phyloP scores from a whole-genome alignment of 2,329 filamentous ascomycete species.

The Sporothrix protearum region DNA sequence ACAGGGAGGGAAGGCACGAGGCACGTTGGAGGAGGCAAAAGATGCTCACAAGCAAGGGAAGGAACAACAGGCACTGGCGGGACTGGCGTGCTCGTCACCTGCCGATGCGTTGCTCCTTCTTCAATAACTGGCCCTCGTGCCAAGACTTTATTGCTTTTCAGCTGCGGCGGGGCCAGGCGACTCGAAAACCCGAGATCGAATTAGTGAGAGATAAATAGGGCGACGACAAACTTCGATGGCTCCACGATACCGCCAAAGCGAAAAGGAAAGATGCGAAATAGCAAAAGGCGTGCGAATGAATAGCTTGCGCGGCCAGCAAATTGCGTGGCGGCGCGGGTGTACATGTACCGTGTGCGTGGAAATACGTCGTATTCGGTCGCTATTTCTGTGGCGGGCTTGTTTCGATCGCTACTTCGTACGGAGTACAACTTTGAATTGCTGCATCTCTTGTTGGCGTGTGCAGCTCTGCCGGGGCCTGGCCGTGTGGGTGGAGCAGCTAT shows the following conservation, averaged over 20 bases:
- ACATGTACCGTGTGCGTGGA: too few relatives aligned
- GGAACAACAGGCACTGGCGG: not conserved
- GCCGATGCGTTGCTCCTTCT: not conserved
- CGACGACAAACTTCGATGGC: not conserved
- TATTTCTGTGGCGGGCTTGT: not conserved
- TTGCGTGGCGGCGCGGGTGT: not conserved
- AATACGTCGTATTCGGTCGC: not conserved
- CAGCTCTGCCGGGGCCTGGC: not conserved
- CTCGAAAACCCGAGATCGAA: not conserved
- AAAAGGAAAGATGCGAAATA: not conserved
- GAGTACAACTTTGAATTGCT: not conserved
- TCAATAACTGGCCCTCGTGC: not conserved
- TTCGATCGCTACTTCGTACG: not conserved
- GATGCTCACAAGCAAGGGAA: not conserved
- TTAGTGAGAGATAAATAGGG: not conserved
- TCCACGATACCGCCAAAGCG: not conserved
- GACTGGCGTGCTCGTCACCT: not conserved
- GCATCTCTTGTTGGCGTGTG: not conserved
- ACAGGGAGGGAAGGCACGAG: not conserved
- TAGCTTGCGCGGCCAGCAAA: constrained; percentile 10
- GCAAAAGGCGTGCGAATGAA: not conserved
- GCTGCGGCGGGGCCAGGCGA: not conserved
- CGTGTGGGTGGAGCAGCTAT: constrained; percentile 14
- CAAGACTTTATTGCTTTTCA: not conserved
- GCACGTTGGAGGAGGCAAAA: not conserved